A percentile compares a stretch with the other conserved stretches of the same genome.
Conservation (phyloP, 176 grass and related monocot genomes). For the Zizania latifolia region DNA sequence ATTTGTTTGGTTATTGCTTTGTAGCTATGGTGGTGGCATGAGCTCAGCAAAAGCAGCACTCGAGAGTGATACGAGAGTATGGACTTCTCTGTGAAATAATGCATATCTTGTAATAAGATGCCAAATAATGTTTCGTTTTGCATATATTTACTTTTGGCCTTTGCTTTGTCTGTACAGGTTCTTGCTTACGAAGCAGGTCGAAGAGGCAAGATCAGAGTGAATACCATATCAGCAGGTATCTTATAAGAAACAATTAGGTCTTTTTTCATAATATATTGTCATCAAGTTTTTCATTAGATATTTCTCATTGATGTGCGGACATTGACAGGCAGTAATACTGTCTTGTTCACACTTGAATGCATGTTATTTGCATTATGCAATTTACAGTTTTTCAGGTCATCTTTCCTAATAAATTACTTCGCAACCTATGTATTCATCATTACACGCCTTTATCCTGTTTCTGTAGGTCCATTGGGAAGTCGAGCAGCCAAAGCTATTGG, state of each 20-base stretch:
- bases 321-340: not conserved
- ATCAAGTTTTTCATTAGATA: not conserved
- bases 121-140: not conserved
- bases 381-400: not conserved
- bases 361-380: not conserved
- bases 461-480: constrained; percentile 75
- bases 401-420: not conserved
- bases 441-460: not conserved
- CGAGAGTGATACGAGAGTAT: constrained; percentile 87
- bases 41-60: constrained; percentile 91
- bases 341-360: not conserved
- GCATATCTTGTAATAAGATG: not conserved
- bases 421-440: not conserved
- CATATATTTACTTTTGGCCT: not conserved
- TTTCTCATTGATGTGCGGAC: not conserved
- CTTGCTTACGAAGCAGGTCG: constrained; percentile 77
- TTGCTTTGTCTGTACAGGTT: constrained; percentile 36
- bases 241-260: not conserved
- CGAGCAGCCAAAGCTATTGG: constrained; percentile 86
- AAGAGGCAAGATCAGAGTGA: constrained; percentile 80
- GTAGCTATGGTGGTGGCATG: constrained; percentile 83
- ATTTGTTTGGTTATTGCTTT: constrained; percentile 26
- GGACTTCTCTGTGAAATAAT: not conserved
- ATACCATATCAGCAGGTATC: constrained; percentile 82
- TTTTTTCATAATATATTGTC: not conserved